Evolutionary conservation across 2,329 filamentous ascomycete species (phyloP).

Genomic region (Lecanicillium sp.): DNA sequence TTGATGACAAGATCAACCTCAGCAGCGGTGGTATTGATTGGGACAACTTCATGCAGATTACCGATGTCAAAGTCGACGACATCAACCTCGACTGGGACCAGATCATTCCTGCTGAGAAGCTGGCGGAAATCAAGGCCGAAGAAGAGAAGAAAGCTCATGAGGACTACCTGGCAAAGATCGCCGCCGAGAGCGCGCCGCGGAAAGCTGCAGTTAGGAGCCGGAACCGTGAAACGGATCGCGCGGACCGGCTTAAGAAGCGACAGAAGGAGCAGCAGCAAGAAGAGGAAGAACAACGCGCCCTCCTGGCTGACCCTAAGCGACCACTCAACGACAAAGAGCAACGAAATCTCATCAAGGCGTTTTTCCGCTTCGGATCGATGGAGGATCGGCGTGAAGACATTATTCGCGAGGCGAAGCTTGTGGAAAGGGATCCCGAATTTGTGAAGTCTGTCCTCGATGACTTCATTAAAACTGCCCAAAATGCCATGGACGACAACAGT

Average conservation of each 20-base stretch:
- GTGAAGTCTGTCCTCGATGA: conserved; percentile 70
- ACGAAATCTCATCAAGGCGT: conserved; percentile 82
- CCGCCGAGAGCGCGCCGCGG: conserved; percentile 80
- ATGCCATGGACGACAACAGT: conserved; percentile 58
- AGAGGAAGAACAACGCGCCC: conserved; percentile 64
- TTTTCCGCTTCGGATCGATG: conserved; percentile 84
- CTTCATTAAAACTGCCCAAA: conserved; percentile 52
- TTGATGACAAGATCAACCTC: conserved; percentile 83
- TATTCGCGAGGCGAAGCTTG: conserved; percentile 75
- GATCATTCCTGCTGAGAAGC: conserved; percentile 89
- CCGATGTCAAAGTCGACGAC: conserved; percentile 90
- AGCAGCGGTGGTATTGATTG: conserved; percentile 79
- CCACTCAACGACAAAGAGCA: conserved; percentile 89
- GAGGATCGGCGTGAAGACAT: conserved; percentile 85
- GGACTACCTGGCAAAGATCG: conserved; percentile 70
- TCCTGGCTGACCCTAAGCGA: conserved; percentile 76
- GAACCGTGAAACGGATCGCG: conserved; percentile 52
- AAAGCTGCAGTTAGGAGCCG: conserved; percentile 56
- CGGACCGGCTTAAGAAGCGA: conserved; percentile 60
- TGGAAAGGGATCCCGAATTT: conserved; percentile 73
- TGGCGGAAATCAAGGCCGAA: conserved; percentile 82
- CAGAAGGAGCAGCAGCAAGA: conserved; percentile 59
- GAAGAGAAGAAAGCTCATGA: conserved; percentile 81
- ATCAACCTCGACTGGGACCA: conserved; percentile 86
- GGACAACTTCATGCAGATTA: conserved; percentile 96